These are phyloP conservation scores for Sideroxylon spinosum DNA, from an alignment of 179 eudicot species.

Conservation along the genomic window DNA sequence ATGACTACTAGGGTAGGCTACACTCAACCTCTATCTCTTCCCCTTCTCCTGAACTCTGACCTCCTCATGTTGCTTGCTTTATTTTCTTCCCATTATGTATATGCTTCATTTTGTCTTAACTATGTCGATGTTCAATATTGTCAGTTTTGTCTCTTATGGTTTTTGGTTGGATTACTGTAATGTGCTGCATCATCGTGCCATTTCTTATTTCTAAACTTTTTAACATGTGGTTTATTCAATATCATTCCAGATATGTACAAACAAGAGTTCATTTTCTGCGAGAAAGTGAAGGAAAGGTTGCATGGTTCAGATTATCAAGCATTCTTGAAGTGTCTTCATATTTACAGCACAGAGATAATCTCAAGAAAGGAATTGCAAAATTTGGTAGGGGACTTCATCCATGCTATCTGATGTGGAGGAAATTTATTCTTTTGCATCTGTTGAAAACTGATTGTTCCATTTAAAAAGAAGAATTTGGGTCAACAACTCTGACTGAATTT, in stretches of 20 bases:
- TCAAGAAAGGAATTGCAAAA: constrained; percentile 70
- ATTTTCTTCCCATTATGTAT: neutral
- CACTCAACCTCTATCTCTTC: neutral
- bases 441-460: neutral
- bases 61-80: no score
- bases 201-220: neutral
- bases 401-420: neutral
- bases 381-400: constrained; percentile 50
- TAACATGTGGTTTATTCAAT: neutral
- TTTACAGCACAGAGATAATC: constrained; percentile 88
- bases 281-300: constrained; percentile 84
- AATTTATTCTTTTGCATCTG: constrained; percentile 1
- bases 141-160: neutral
- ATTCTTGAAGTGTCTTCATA: constrained; percentile 88
- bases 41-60: neutral
- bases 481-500: neutral
- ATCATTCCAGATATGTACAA: constrained; percentile 54
- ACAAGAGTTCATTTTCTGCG: constrained; percentile 74
- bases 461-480: neutral
- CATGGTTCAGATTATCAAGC: constrained; percentile 74
- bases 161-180: neutral
- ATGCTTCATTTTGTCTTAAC: neutral
- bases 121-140: neutral
- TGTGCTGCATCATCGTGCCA: neutral
- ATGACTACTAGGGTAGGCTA: neutral